Percentiles rank a stretch among this genome's conserved stretches.
These are phyloP conservation scores for Euptelea pleiosperma DNA, from an alignment of 164 flowering plant genomes.

Conservation along the genomic window DNA sequence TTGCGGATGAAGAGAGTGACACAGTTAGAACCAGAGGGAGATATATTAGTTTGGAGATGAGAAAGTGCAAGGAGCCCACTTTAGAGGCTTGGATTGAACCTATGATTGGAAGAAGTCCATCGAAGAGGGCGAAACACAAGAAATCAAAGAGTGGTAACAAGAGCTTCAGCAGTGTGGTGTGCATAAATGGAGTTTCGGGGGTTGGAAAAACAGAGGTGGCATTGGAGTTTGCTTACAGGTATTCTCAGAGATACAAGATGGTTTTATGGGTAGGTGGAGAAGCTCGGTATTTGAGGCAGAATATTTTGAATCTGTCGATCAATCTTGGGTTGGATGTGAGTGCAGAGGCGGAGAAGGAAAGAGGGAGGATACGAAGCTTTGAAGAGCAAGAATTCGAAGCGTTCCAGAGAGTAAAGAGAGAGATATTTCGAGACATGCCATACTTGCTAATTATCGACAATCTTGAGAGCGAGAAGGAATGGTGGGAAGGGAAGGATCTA, in stretches of 20 bases:
- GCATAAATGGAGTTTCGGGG: conserved; percentile 68
- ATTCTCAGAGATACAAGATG: conserved; percentile 76
- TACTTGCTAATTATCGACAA: conserved; percentile 78
- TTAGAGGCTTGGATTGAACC: conserved; percentile 74
- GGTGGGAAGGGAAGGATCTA: conserved; percentile 90
- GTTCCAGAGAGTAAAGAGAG: conserved; percentile 79
- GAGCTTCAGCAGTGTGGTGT: conserved; percentile 47
- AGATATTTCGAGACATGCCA: conserved; percentile 78
- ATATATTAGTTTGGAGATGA: conserved; percentile 60
- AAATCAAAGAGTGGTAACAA: conserved; percentile 59
- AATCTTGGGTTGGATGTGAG: conserved; percentile 75
- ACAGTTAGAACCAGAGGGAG: conserved; percentile 30
- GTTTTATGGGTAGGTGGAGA: conserved; percentile 93
- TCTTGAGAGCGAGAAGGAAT: conserved; percentile 77
- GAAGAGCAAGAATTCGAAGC: conserved; percentile 91
- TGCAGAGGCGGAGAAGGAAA: conserved; percentile 78
- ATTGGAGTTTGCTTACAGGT: conserved; percentile 72
- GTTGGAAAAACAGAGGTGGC: conserved; percentile 89
- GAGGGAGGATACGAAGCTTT: conserved; percentile 77
- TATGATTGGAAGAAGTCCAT: conserved; percentile 50
- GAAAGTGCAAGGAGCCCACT: conserved; percentile 60
- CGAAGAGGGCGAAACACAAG: conserved; percentile 57
- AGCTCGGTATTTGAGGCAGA: conserved; percentile 76
- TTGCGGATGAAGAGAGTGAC: conserved; percentile 66
- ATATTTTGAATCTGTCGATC: conserved; percentile 60